phyloP scores from a whole-genome alignment of 2,329 filamentous ascomycete species.

The Aplosporella prunicola region DNA sequence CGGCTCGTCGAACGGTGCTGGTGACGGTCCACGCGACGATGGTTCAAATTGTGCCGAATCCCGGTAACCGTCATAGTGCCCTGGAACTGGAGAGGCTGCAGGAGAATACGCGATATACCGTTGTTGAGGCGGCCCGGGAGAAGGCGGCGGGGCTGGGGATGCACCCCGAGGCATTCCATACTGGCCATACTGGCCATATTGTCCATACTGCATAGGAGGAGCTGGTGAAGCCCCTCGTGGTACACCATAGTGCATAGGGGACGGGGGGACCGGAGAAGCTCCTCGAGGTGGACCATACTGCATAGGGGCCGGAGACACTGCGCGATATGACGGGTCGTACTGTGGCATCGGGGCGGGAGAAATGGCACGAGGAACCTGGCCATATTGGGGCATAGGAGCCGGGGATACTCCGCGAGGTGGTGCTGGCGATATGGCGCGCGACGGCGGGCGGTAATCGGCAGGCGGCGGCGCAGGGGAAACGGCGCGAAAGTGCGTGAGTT shows the following conservation, averaged over 20 bases:
- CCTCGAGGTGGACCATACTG: not conserved
- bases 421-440: slow-evolving; percentile 16
- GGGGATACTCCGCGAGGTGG: not conserved
- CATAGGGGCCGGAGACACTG: too few relatives aligned
- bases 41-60: too few relatives aligned
- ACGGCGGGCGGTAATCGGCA: slow-evolving; percentile 17
- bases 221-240: slow-evolving; percentile 22
- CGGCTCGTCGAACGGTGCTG: slow-evolving; percentile 21
- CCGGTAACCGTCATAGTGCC: slow-evolving; percentile 12
- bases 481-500: slow-evolving; percentile 18
- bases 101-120: slow-evolving; percentile 12
- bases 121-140: slow-evolving; percentile 14
- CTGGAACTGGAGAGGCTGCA: slow-evolving; percentile 9
- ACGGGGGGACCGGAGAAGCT: not conserved
- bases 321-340: too few relatives aligned
- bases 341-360: too few relatives aligned
- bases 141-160: slow-evolving; percentile 28
- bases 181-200: too few relatives aligned
- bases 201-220: slow-evolving; percentile 26
- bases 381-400: not conserved
- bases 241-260: not conserved
- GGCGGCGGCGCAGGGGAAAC: slow-evolving; percentile 20
- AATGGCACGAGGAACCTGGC: too few relatives aligned
- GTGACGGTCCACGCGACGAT: slow-evolving; percentile 11
- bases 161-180: slow-evolving; percentile 33